These are phyloP conservation scores for Triticum dicoccoides DNA, from an alignment of 176 grass and related monocot species.

Conservation along the genomic window DNA sequence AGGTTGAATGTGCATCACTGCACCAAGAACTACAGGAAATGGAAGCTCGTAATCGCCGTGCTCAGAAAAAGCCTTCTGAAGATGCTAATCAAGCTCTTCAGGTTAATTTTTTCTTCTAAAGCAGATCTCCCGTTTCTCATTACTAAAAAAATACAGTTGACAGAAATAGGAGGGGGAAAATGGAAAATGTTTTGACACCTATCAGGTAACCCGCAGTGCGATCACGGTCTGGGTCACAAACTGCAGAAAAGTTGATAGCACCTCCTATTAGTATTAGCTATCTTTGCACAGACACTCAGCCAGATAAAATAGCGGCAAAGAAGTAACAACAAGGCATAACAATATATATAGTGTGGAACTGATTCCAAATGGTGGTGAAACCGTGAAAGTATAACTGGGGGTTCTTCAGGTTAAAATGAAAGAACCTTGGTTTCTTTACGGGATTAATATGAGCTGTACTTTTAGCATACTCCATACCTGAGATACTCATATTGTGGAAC, in stretches of 20 bases:
- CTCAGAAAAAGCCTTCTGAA: constrained; percentile 95
- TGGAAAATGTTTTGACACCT: neutral
- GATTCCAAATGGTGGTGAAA: neutral
- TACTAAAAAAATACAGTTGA: neutral
- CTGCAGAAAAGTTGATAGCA: neutral
- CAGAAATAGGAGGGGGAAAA: neutral
- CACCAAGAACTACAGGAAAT: constrained; percentile 94
- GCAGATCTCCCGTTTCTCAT: neutral
- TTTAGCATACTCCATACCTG: neutral
- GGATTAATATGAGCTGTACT: constrained; percentile 2
- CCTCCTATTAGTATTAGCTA: neutral
- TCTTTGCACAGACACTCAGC: neutral
- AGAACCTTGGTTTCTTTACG: constrained; percentile 3
- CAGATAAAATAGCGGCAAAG: neutral
- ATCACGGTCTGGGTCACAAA: neutral
- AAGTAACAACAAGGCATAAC: neutral
- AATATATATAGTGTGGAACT: neutral
- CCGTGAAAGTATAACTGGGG: neutral
- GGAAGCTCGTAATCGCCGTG: constrained; percentile 78
- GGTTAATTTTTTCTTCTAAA: constrained; percentile 31
- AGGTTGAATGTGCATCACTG: constrained; percentile 88
- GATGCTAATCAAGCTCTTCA: constrained; percentile 95
- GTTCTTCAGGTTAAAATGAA: constrained; percentile 65
- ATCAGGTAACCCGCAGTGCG: neutral
- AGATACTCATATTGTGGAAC: neutral